Base-by-base conservation (phyloP, 2,329 filamentous ascomycete species). In the Aureobasidium sp. region DNA sequence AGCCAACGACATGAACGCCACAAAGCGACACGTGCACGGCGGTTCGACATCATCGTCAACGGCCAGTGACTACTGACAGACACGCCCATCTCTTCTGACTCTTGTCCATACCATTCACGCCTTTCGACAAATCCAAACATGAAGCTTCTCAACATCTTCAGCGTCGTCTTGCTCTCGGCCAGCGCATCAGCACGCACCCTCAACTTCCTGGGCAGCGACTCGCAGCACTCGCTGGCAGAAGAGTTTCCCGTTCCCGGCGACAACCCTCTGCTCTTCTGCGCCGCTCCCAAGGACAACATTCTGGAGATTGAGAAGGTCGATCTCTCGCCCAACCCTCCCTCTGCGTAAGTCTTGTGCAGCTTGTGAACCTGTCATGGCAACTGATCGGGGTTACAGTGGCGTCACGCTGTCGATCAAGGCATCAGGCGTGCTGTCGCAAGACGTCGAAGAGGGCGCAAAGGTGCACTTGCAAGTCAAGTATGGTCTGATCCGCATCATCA, bases 391-490 rank as follows among this genome's bases (percentile, higher is more conserved):
- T 50, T 27, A 48, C 61, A 97, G 93, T 66, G 93, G 91, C 63
- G 61, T 82, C 62, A 80, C 79, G 17, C 83, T 98, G 51, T 75
- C 78, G 55, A 95, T 98, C 74, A 81, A 81, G 59, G 93, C 90
- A 41, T 77, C 73, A 27, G 93, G 91, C 54, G 80, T 74, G n/a
- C 79, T 97, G 59, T 79, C 78, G 61, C 72, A 94, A 64, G 71
- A 77, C 48, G 83, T 98, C 59, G 79, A 83, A 53, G 68, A 89
- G 55, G 91, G 89, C 55, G 88, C 91, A 56, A 88, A 87, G 63
- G 85, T 96, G 58, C 77, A 85, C 42, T 70, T 98, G 35, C 79
- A 84, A 60, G 91, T 98, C 72, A 96, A 95, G 74, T 96, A 95
- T 70, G 91, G 91, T 56, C 77, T 95, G 60, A 96, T 98, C 70